These are phyloP conservation scores for Diaporthe sp. DNA, from an alignment of 2,329 filamentous ascomycete genomes.

Conservation along the genomic window DNA sequence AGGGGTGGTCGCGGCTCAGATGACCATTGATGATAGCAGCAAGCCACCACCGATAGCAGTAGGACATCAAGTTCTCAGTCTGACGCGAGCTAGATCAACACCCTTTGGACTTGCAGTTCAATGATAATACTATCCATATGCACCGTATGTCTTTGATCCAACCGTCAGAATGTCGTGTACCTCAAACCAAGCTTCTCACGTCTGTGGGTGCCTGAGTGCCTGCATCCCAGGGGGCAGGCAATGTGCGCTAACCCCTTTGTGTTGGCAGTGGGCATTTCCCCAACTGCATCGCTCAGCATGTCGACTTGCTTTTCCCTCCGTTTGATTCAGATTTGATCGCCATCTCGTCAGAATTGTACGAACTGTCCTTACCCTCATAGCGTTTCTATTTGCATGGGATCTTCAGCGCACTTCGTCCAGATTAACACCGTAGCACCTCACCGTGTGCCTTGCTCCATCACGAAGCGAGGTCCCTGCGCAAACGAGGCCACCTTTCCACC, in stretches of 20 bases:
- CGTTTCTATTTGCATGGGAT: slow-evolving; percentile 2
- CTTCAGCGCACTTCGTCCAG: neutral
- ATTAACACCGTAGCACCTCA: neutral
- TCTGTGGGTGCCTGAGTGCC: neutral
- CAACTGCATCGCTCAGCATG: slow-evolving; percentile 18
- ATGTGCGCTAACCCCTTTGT: slow-evolving; percentile 17
- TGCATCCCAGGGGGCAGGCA: slow-evolving; percentile 20
- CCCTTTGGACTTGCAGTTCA: neutral
- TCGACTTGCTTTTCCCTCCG: slow-evolving; percentile 17
- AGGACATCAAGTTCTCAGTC: neutral
- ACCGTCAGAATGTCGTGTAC: neutral
- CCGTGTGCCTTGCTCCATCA: neutral
- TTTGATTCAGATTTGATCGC: slow-evolving; percentile 28
- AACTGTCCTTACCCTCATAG: slow-evolving; percentile 5
- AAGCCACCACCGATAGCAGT: neutral
- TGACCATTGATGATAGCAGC: neutral
- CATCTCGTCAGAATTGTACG: neutral
- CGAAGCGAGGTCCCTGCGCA: neutral
- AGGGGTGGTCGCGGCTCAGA: neutral
- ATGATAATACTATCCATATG: neutral
- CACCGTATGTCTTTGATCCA: neutral
- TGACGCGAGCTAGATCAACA: neutral
- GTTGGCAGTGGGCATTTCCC: slow-evolving; percentile 13
- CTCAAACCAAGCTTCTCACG: neutral
- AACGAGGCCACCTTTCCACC: slow-evolving; percentile 16